phyloP scores from a whole-genome alignment of 2,329 filamentous ascomycete genomes.

The Penicillium sp. region DNA sequence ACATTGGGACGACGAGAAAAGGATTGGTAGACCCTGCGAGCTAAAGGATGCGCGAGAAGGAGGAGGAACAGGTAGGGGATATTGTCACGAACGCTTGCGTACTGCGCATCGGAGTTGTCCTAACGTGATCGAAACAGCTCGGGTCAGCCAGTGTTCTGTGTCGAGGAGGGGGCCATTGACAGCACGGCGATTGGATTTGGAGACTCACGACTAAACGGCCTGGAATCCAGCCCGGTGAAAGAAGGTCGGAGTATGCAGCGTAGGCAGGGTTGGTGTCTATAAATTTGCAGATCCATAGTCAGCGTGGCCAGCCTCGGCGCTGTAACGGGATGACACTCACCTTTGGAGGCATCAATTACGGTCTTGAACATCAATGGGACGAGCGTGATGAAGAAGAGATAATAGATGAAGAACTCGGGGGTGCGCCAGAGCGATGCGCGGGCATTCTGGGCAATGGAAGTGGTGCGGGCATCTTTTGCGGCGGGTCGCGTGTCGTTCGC shows the following conservation, averaged over 20 bases:
- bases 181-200: neutral
- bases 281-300: constrained; percentile 16
- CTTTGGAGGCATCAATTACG: constrained; percentile 81
- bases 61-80: constrained; percentile 78
- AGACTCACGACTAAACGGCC: constrained; percentile 80
- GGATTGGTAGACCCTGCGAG: constrained; percentile 72
- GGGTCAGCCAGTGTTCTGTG: constrained; percentile 12
- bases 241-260: constrained; percentile 68
- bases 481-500: constrained; percentile 60
- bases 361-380: constrained; percentile 90
- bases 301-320: constrained; percentile 13
- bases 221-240: constrained; percentile 87
- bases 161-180: neutral
- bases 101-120: constrained; percentile 91
- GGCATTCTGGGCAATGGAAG: constrained; percentile 52
- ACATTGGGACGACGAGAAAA: constrained; percentile 50
- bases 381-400: constrained; percentile 65
- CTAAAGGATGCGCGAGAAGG: constrained; percentile 75
- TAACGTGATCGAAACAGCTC: constrained; percentile 41
- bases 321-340: constrained; percentile 54
- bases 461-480: constrained; percentile 41
- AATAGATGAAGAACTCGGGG: constrained; percentile 83
- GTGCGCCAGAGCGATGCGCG: constrained; percentile 79
- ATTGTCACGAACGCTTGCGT: constrained; percentile 81
- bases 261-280: constrained; percentile 82